Evolutionary conservation across 2,329 filamentous ascomycete genomes (phyloP).

Genomic region (Zymoseptoria passerinii): DNA sequence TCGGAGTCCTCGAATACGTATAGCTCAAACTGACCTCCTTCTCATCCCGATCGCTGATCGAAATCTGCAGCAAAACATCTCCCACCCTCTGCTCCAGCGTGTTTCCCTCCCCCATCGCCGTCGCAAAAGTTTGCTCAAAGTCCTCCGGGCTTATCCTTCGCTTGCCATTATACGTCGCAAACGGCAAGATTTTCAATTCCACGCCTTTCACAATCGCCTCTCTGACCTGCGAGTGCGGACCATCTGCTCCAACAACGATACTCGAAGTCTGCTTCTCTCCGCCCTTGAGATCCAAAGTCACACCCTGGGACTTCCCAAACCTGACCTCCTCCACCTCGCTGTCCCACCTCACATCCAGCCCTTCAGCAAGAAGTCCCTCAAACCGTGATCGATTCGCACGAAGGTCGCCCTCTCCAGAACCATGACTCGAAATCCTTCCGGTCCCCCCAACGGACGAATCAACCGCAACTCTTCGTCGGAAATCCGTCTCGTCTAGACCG

Average conservation of each 20-base stretch:
- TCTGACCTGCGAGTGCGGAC: constrained; percentile 31
- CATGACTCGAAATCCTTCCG: constrained; percentile 11
- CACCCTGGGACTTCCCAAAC: neutral
- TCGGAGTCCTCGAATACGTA: constrained; percentile 32
- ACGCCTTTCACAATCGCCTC: constrained; percentile 21
- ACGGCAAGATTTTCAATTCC: constrained; percentile 30
- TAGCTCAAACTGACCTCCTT: constrained; percentile 31
- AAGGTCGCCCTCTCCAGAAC: constrained; percentile 16
- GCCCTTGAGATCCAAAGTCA: constrained; percentile 3
- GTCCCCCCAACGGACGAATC: constrained; percentile 23
- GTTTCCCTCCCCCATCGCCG: constrained; percentile 15
- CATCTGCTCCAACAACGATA: constrained; percentile 32
- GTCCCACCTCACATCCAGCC: constrained; percentile 31
- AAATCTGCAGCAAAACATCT: constrained; percentile 26
- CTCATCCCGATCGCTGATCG: constrained; percentile 24
- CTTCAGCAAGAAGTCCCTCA: constrained; percentile 30
- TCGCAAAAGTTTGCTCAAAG: constrained; percentile 8
- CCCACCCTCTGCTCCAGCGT: constrained; percentile 21
- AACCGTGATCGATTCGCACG: constrained; percentile 31
- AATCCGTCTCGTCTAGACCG: constrained; percentile 25
- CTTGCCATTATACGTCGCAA: constrained; percentile 31
- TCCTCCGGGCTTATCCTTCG: constrained; percentile 16
- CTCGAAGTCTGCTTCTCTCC: constrained; percentile 6
- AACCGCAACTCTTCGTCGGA: constrained; percentile 28
- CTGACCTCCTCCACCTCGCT: constrained; percentile 17